Evolutionary conservation across 352 stramenopile genomes (phyloP), one percentile per base, ranked within the genome.

Genomic region (Globisporangium emineosum): DNA sequence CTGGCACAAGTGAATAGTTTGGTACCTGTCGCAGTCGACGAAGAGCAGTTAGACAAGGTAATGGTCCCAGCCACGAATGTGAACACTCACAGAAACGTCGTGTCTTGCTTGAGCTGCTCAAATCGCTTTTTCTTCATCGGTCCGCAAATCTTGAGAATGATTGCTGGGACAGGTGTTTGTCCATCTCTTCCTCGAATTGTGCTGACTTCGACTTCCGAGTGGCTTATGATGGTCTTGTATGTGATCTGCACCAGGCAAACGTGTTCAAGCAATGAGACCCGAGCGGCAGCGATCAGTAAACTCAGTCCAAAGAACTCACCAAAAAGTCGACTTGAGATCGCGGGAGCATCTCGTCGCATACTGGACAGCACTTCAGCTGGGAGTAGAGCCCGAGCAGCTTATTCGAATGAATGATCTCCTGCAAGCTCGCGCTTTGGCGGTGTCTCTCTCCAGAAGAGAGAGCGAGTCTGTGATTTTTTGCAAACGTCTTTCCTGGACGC

Each of bases 1-100:
- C 12, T 80, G 72, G 23, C 77, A 86, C 35, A 86, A 33, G 13
- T 70, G 72, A 12, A 78, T 58, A 15, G 72, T 85, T 49, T 80
- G 77, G 32, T 85, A 85, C 5, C 77, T 85, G 25, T 12, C 3
- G 6, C n/a, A 23, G n/a, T 27, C 19, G 9, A 40, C 13, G 29
- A 12, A 43, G 51, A 42, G 27, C 6, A 13, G 21, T 53, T 2
- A 30, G 45, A 32, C 23, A 15, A 27, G 15, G 21, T 56, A 19
- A 12, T 4, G 21, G 1, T 40, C 4, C 19, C 17, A 42, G 29
- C n/a, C 3, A 10, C 10, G 8, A 32, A 32, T 45, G 10, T 19
- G 53, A 21, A 15, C 15, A 75, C 77, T 55, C 55, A 83, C 77
- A 82, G 67, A 51, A 78, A 86, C 23, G 63, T 65, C 8, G 71